Evolutionary conservation across 495 filamentous ascomycete genomes (phyloP).

Genomic region (Aspergillus diversus): DNA sequence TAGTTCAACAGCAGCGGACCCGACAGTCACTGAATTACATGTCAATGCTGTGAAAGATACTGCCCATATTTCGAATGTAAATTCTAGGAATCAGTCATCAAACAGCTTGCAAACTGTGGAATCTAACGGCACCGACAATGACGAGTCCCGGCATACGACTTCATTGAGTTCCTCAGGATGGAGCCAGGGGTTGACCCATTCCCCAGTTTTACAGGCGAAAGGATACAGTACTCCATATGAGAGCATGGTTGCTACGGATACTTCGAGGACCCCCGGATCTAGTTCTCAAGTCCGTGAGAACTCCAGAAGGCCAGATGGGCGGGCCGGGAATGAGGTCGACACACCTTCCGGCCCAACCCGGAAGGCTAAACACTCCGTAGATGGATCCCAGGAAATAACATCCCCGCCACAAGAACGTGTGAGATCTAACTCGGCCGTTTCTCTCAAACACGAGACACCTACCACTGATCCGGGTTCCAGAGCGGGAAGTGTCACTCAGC

Average conservation of each 20-base stretch:
- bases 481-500: constrained; percentile 29
- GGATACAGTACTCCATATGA: constrained; percentile 33
- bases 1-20: constrained; percentile 39
- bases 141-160: constrained; percentile 34
- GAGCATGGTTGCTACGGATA: constrained; percentile 22
- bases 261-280: constrained; percentile 24
- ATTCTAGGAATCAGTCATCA: constrained; percentile 35
- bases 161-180: constrained; percentile 37
- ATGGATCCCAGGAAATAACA: constrained; percentile 27
- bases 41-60: constrained; percentile 58
- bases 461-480: constrained; percentile 37
- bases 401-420: constrained; percentile 28
- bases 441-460: constrained; percentile 43
- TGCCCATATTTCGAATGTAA: constrained; percentile 39
- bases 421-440: constrained; percentile 40
- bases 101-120: constrained; percentile 34
- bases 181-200: constrained; percentile 38
- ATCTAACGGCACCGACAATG: constrained; percentile 36
- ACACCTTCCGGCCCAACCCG: constrained; percentile 23
- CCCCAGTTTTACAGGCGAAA: constrained; percentile 38
- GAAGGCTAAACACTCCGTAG: constrained; percentile 33
- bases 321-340: constrained; percentile 31
- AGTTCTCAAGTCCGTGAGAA: constrained; percentile 29
- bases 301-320: constrained; percentile 35
- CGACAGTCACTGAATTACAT: constrained; percentile 58